Conservation (phyloP, 2,329 filamentous ascomycete genomes). For the Penicillium psychrosexuale region DNA sequence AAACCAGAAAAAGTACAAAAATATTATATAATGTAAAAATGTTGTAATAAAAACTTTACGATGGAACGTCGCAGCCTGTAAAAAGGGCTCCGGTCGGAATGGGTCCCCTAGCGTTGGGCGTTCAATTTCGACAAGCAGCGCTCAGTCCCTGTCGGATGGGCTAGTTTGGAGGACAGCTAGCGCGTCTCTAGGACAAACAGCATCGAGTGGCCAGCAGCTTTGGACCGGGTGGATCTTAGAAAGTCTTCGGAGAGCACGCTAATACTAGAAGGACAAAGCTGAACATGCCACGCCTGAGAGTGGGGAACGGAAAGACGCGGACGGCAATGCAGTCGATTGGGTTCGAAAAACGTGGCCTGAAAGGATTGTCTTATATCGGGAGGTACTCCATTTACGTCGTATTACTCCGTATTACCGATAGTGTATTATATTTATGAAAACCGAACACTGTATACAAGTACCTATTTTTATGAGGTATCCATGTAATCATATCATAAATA, state of each 20-base stretch:
- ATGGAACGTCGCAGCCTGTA: conserved; percentile 15
- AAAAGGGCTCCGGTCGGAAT: conserved; percentile 13
- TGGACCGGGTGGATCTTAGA: conserved; percentile 17
- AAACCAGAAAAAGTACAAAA: not conserved
- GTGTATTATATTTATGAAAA: not conserved
- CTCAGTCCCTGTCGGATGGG: conserved; percentile 21
- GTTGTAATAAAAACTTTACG: not conserved
- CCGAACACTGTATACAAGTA: not conserved
- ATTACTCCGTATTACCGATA: not conserved
- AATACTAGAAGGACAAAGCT: conserved; percentile 8
- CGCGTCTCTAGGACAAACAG: conserved; percentile 19
- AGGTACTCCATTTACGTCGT: conserved; percentile 1
- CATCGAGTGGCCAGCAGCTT: conserved; percentile 24
- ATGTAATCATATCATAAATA: not conserved
- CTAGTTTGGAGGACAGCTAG: conserved; percentile 20
- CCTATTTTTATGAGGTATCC: not conserved
- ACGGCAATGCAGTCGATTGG: conserved; percentile 37
- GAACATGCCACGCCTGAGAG: conserved; percentile 20
- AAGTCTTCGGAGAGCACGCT: conserved; percentile 3
- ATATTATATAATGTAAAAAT: not conserved
- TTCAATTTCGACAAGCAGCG: conserved; percentile 3
- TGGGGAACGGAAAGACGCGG: conserved; percentile 36
- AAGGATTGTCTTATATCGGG: conserved; percentile 1
- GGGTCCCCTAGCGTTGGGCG: conserved; percentile 15
- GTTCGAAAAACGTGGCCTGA: conserved; percentile 20